These are phyloP conservation scores for Entomortierella chlamydospora DNA, from an alignment of 192 early-diverging fungal genomes.

Conservation along the genomic window DNA sequence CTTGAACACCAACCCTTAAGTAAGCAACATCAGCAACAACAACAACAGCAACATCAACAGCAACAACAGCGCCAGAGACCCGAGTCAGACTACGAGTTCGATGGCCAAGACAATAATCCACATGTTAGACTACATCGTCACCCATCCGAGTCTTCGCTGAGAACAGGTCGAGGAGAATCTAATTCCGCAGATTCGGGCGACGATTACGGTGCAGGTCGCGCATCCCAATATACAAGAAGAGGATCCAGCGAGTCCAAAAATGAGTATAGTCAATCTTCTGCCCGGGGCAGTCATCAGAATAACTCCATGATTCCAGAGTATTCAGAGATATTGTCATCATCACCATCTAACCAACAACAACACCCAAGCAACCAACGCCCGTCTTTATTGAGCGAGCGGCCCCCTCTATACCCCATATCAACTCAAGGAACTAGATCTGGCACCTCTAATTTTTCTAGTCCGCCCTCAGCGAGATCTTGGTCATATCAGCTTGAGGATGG, in stretches of 20 bases:
- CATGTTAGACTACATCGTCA: conserved; percentile 10
- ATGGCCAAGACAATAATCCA: neutral
- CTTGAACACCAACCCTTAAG: neutral
- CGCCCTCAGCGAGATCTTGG: conserved; percentile 2
- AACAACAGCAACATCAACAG: too few relatives aligned
- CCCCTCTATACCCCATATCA: conserved; percentile 15
- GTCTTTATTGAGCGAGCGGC: conserved; percentile 6
- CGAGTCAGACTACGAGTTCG: conserved; percentile 13
- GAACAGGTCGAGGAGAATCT: conserved; percentile 9
- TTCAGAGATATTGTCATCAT: neutral
- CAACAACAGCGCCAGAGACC: neutral
- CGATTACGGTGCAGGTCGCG: neutral
- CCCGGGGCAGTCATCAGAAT: neutral
- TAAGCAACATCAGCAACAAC: neutral
- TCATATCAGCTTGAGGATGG: conserved; percentile 4
- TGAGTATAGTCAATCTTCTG: too few relatives aligned
- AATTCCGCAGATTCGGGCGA: conserved; percentile 27
- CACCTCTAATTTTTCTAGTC: neutral
- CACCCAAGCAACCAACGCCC: neutral
- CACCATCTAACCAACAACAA: neutral
- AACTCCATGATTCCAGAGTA: neutral
- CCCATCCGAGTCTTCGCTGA: conserved; percentile 20
- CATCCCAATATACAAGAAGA: neutral
- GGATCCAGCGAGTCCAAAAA: neutral
- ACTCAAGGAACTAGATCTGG: conserved; percentile 15